Conservation (phyloP, 441 rosid genomes). For the Aleurites moluccanus region DNA sequence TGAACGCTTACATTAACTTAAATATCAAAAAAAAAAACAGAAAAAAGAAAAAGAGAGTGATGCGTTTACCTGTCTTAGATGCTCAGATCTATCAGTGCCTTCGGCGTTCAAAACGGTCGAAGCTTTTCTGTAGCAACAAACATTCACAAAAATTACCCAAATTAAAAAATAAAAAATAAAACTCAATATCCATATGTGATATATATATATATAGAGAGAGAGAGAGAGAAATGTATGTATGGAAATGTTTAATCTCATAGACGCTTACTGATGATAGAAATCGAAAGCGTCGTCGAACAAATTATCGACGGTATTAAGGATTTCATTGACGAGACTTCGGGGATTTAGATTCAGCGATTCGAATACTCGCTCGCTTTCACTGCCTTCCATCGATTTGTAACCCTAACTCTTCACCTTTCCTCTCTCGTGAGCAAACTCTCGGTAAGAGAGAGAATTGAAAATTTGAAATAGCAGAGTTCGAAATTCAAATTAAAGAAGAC, state of each 20-base stretch:
- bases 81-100: constrained; percentile 45
- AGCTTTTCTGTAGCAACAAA: constrained; percentile 50
- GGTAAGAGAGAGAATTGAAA: no score
- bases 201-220: no score
- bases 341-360: constrained; percentile 68
- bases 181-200: neutral
- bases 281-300: constrained; percentile 60
- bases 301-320: constrained; percentile 69
- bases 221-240: no score
- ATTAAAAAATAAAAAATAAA: neutral
- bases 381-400: constrained; percentile 53
- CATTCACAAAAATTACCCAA: neutral
- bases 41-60: neutral
- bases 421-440: no score
- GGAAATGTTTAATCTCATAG: no score
- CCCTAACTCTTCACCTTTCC: constrained; percentile 13
- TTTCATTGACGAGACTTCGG: constrained; percentile 66
- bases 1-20: neutral
- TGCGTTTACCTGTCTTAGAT: constrained; percentile 47
- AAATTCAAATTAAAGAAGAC: neutral
- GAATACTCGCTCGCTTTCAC: constrained; percentile 56
- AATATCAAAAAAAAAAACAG: neutral
- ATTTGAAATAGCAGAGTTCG: no score
- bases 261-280: constrained; percentile 54
- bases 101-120: constrained; percentile 41